These are phyloP conservation scores for Colletotrichum agaves DNA, from an alignment of 2,329 filamentous ascomycete genomes.

Conservation along the genomic window DNA sequence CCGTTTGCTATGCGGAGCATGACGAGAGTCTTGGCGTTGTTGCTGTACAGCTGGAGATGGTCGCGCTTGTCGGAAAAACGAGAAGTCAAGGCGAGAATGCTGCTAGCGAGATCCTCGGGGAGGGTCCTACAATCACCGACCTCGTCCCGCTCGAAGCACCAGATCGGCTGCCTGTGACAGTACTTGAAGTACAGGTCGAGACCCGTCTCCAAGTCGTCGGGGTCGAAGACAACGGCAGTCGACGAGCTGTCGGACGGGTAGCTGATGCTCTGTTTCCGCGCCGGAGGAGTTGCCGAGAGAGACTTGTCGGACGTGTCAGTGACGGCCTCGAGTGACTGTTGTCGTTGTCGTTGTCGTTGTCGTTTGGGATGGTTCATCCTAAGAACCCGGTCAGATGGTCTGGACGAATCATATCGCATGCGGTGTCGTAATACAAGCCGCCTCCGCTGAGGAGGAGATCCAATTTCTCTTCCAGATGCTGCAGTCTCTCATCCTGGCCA, in stretches of 20 bases:
- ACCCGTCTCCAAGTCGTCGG: constrained; percentile 48
- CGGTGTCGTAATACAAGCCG: constrained; percentile 43
- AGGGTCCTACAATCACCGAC: constrained; percentile 48
- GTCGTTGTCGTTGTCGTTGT: constrained; percentile 40
- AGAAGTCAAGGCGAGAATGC: constrained; percentile 52
- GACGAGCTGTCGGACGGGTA: constrained; percentile 37
- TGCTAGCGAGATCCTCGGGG: constrained; percentile 54
- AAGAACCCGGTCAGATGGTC: constrained; percentile 44
- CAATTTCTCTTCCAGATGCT: constrained; percentile 62
- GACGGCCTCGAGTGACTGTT: constrained; percentile 45
- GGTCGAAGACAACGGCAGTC: constrained; percentile 43
- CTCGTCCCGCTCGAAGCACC: constrained; percentile 57
- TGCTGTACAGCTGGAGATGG: constrained; percentile 48
- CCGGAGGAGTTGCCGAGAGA: constrained; percentile 45
- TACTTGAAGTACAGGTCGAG: constrained; percentile 55
- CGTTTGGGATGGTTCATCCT: constrained; percentile 45
- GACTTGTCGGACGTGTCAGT: constrained; percentile 48
- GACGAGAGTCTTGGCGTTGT: constrained; percentile 53
- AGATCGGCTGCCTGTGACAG: constrained; percentile 56
- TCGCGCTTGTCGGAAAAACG: constrained; percentile 51
- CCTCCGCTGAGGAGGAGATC: constrained; percentile 59
- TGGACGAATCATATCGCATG: constrained; percentile 24
- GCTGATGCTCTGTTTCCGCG: constrained; percentile 38
- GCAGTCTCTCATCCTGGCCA: constrained; percentile 60
- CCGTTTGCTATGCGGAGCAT: constrained; percentile 64